Percentiles rank a stretch among this genome's conserved stretches.
Conservation (phyloP, 768 basidiomycete species). For the Cytidiella melzeri region DNA sequence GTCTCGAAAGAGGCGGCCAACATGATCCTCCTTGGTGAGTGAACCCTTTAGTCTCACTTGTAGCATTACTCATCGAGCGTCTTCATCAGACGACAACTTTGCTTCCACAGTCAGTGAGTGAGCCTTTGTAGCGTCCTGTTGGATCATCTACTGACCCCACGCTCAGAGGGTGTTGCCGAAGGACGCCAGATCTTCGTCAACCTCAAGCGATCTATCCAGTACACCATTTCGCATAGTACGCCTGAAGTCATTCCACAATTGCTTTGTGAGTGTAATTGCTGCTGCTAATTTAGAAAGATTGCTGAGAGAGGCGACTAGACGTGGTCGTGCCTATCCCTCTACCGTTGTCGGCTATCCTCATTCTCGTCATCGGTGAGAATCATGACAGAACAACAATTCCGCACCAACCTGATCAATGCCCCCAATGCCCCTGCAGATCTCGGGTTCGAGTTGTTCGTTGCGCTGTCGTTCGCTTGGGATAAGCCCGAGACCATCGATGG, state of each 20-base stretch:
- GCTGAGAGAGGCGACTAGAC: slow-evolving; percentile 35
- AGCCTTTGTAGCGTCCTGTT: background rate
- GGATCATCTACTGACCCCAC: background rate
- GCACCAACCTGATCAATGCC: background rate
- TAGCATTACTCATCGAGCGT: background rate
- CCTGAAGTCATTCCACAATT: slow-evolving; percentile 67
- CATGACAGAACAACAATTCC: no score
- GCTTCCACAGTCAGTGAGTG: slow-evolving; percentile 64
- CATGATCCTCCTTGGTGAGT: slow-evolving; percentile 60
- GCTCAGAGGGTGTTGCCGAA: slow-evolving; percentile 57
- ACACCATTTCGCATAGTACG: slow-evolving; percentile 57
- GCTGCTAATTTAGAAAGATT: background rate
- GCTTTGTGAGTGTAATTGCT: slow-evolving; percentile 39
- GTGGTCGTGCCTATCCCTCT: slow-evolving; percentile 64
- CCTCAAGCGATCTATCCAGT: slow-evolving; percentile 67
- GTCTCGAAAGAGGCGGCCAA: slow-evolving; percentile 72
- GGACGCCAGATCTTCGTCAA: slow-evolving; percentile 68
- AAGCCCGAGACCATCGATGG: slow-evolving; percentile 59
- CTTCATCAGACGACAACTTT: slow-evolving; percentile 55
- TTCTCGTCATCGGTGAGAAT: slow-evolving; percentile 55
- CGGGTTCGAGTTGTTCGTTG: slow-evolving; percentile 63
- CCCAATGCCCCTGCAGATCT: slow-evolving; percentile 40
- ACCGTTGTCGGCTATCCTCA: slow-evolving; percentile 61
- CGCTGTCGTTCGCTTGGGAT: slow-evolving; percentile 73
- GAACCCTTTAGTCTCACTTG: background rate